Evolutionary conservation across 2,329 filamentous ascomycete genomes (phyloP).

Genomic region (Proliferodiscus dingleyae): DNA sequence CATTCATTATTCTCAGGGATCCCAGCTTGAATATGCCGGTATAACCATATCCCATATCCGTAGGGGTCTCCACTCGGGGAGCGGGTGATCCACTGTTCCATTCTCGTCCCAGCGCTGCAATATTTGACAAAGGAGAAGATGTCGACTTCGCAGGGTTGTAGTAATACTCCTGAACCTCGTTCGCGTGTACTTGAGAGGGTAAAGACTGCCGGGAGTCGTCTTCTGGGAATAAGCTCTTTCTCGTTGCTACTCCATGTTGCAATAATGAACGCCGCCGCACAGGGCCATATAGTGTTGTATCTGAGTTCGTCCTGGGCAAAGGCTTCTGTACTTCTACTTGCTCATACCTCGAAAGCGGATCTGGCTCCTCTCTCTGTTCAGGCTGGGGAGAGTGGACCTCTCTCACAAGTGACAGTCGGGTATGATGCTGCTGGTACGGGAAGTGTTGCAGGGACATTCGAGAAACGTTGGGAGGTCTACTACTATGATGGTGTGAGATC

Average conservation of each 20-base stretch:
- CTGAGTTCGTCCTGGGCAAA: conserved; percentile 17
- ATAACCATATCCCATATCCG: conserved; percentile 53
- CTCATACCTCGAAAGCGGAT: conserved; percentile 6
- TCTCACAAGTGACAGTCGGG: conserved; percentile 26
- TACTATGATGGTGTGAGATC: conserved; percentile 7
- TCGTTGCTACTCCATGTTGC: conserved; percentile 30
- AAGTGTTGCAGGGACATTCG: conserved; percentile 24
- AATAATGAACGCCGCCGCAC: conserved; percentile 29
- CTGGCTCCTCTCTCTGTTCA: conserved; percentile 5
- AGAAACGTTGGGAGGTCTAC: conserved; percentile 11
- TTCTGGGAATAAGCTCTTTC: conserved; percentile 16
- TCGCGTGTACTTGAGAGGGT: conserved; percentile 15
- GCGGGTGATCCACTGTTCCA: conserved; percentile 7
- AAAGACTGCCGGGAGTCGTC: conserved; percentile 15
- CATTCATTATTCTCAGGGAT: conserved; percentile 58
- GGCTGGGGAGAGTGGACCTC: conserved; percentile 19
- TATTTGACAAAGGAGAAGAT: conserved; percentile 10
- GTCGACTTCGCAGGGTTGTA: conserved; percentile 14
- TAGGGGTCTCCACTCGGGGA: conserved; percentile 40
- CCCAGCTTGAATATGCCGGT: conserved; percentile 60
- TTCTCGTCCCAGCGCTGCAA: conserved; percentile 10
- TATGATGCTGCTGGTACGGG: conserved; percentile 13
- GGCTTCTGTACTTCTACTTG: conserved; percentile 1
- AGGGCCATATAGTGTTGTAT: conserved; percentile 23
- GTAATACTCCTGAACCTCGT: conserved; percentile 14